Evolutionary conservation across 2,329 filamentous ascomycete genomes (phyloP).

Genomic region (Nannizziopsis arthrosporioides): DNA sequence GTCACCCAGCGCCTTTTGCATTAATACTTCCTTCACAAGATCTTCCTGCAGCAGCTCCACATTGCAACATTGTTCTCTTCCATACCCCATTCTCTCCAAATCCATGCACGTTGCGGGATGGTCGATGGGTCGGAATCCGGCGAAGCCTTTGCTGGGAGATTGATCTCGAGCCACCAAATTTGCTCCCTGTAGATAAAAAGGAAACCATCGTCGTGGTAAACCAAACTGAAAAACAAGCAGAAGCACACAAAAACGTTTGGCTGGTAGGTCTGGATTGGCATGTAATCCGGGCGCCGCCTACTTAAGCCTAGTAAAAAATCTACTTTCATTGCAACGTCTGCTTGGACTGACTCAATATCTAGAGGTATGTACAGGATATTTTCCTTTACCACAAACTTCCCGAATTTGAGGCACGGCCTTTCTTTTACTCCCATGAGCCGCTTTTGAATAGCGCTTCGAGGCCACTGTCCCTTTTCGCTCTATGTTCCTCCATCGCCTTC

Average conservation of each 20-base stretch:
- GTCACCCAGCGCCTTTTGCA: slow-evolving; percentile 11
- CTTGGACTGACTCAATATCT: neutral
- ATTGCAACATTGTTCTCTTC: slow-evolving; percentile 11
- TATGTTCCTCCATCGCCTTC: slow-evolving; percentile 7
- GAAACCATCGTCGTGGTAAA: neutral
- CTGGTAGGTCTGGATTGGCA: slow-evolving; percentile 31
- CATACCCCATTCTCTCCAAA: slow-evolving; percentile 2
- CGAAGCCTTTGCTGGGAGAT: slow-evolving; percentile 29
- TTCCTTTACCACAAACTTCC: neutral
- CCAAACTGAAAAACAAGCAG: neutral
- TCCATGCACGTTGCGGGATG: slow-evolving; percentile 1
- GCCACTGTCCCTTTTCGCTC: slow-evolving; percentile 27
- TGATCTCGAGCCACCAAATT: slow-evolving; percentile 16
- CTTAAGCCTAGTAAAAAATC: no score
- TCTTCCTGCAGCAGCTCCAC: neutral
- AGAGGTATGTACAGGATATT: neutral
- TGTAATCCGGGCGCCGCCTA: no score
- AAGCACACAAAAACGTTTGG: slow-evolving; percentile 22
- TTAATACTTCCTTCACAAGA: neutral
- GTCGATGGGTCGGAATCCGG: slow-evolving; percentile 22
- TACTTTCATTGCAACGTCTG: no score
- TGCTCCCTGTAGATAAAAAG: neutral
- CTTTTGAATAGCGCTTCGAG: slow-evolving; percentile 27
- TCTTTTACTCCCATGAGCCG: slow-evolving; percentile 18
- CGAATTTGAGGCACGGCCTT: neutral